Evolutionary conservation across 1,284 basidiomycete genomes (phyloP), one percentile per base, ranked within the genome.

Genomic region (Gyrodon tennesseensis): DNA sequence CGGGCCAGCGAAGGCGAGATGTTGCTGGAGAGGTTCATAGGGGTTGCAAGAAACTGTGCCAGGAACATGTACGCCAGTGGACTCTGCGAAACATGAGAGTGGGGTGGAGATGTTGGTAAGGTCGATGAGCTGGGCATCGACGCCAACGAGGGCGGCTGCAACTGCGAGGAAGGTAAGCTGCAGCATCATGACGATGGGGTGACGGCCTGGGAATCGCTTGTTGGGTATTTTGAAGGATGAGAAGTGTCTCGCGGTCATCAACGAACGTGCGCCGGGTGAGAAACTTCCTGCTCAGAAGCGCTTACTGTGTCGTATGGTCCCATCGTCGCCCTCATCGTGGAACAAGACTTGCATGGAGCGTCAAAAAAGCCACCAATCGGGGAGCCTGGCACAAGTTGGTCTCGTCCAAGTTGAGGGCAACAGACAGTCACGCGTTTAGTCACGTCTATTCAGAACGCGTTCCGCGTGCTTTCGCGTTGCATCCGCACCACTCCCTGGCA

Each of bases 61-160:
- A 43, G 72, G 74, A n/a, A 75, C 61, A 13, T 73, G 72, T 29
- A 75, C 72, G 19, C 72, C 72, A 1, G 68, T 73, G 3, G 72
- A 73, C 62, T 75, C 71, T 49, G 70, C 64, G 16, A 73, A 56
- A 54, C 72, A 73, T 4, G 74, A 68, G 16, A 44, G 61, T 2
- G 60, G 66, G 19, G 58, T 64, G 1, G 73, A 63, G 4, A 2
- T 57, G 41, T 69, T 59, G 51, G 64, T 52, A 6, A 70, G 52
- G 25, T 74, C 67, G 46, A 74, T 70, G 43, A 63, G 62, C 56
- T 75, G 71, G 16, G 73, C 70, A 7, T 61, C 34, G 21, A 60
- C 62, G 44, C 63, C 44, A 7, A 73, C 62, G 19, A 74, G n/a
- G 55, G 31, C 51, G 5, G 56, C 31, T 31, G 51, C 56, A 27